Evolutionary conservation across 257 asterid species (phyloP), one percentile per base, ranked within the genome.

Genomic region (Echium plantagineum): DNA sequence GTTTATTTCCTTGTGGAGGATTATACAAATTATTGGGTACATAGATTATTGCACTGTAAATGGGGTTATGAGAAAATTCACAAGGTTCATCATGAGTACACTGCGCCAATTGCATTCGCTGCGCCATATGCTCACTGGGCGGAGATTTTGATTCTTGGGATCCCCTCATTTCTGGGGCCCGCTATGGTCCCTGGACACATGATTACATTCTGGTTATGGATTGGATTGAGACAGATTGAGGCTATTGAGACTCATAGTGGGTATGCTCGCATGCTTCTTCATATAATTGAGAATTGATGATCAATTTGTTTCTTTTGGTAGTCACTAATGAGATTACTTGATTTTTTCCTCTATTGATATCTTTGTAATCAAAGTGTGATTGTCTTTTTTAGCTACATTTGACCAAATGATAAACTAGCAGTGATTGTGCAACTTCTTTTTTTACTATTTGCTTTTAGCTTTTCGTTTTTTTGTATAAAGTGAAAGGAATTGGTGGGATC

Each of bases 161-260:
- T 93, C 67, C 98, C 98, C 5, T 82, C 98, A 51, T 84, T 83
- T 73, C 79, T 89, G 6, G 98, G 98, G 4, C 98, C 98, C 38
- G 94, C 97, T 0, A 71, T 93, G 62, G 95, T 54, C 75, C 98
- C 98, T 0, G 97, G 98, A 0, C 98, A 93, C 68, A 89, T 93
- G 66, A 75, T 93, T 75, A 93, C 98, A 5, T 86, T 93, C 80
- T 93, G 98, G 98, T 20, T 83, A 69, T 93, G 98, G 98, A 85
- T 93, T 76, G 97, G 67, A 19, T 70, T 86, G 68, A 93, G 98
- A 77, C 97, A 89, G 83, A 78, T 86, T 62, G 98, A 88, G 83
- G 98, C 98, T 47, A 93, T 93, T 71, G 96, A 93, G 76, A 85
- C 98, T 77, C 98, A 93, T 79, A 84, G 97, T 77, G 98, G 98